Conservation (phyloP, 768 basidiomycete genomes). For the Termitomyces sp. region DNA sequence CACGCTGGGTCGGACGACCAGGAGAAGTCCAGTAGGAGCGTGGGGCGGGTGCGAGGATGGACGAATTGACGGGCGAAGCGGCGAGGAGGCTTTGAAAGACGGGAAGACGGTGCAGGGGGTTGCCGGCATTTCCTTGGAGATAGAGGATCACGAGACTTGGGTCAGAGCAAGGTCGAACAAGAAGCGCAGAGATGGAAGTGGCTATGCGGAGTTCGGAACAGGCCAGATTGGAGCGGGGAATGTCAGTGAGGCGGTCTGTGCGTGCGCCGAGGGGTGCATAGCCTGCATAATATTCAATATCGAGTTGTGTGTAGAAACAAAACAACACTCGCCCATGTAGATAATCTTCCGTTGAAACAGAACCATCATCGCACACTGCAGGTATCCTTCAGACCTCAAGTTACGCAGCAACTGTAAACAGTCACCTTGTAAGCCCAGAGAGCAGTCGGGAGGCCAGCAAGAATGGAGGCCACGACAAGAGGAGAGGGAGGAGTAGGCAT, state of each 20-base stretch:
- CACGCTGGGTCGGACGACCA: conserved; percentile 30
- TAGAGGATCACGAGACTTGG: conserved; percentile 15
- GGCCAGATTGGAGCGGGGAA: conserved; percentile 7
- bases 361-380: conserved; percentile 40
- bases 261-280: conserved; percentile 37
- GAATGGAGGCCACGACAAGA: conserved; percentile 21
- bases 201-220: conserved; percentile 16
- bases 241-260: conserved; percentile 23
- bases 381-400: too few relatives aligned
- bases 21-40: conserved; percentile 45
- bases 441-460: conserved; percentile 30
- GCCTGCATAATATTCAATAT: conserved; percentile 6
- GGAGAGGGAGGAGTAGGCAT: conserved; percentile 21
- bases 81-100: conserved; percentile 23
- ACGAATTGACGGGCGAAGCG: not conserved
- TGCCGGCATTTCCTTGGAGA: conserved; percentile 39
- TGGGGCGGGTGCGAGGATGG: conserved; percentile 24
- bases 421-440: conserved; percentile 36
- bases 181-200: not conserved
- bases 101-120: conserved; percentile 39
- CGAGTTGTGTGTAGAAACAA: too few relatives aligned
- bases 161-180: not conserved
- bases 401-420: not conserved
- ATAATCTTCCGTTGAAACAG: conserved; percentile 45
- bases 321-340: conserved; percentile 33